Evolutionary conservation across 2,329 filamentous ascomycete species (phyloP), one percentile per base, ranked within the genome.

Genomic region (Microdochium nivale): DNA sequence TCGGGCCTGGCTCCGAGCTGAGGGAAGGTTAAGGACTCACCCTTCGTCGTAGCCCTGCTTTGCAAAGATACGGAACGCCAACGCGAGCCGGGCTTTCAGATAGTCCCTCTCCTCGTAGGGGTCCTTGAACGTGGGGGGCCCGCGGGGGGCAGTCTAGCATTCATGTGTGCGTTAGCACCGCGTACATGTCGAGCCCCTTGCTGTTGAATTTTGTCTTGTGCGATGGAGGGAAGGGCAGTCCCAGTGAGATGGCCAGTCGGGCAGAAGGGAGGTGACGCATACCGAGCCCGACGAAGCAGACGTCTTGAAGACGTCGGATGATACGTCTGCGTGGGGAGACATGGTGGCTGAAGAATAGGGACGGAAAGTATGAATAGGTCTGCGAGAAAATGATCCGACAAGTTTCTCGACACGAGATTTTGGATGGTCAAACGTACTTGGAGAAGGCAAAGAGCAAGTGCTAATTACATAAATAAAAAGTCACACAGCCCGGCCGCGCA

Each of bases 31-130:
- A 16, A 35, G 24, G 21, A 48, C 57, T 54, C 50, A 58, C 59
- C 80, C 80, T 64, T 83, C 80, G 54, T 79, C 76, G 57, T 74
- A 80, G 16, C 76, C 78, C 49, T 73, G 69, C 59, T 81, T 79
- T 25, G 75, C 77, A 54, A 82, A 82, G 50, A 82, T 75, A 24
- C 78, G 74, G 62, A 81, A 81, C 2, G 75, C 79, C 19, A 77
- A 69, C 1, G 76, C 76, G 5, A 82, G 67, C 24, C 77, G 70
- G 25, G 75, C 72, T 59, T 81, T 81, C 35, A 80, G 67, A 54
- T 78, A 77, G 49, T 76, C 69, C 24, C 77, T 70, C 55, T 80
- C 73, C 43, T 76, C 60, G 11, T 55, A 50, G 2, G 60, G 60
- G 50, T 62, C 54, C 33, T 59, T 54, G 49, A 63, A 63, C 23